Evolutionary conservation across 306 rosid genomes (phyloP).

Genomic region (Begonia masoniana): DNA sequence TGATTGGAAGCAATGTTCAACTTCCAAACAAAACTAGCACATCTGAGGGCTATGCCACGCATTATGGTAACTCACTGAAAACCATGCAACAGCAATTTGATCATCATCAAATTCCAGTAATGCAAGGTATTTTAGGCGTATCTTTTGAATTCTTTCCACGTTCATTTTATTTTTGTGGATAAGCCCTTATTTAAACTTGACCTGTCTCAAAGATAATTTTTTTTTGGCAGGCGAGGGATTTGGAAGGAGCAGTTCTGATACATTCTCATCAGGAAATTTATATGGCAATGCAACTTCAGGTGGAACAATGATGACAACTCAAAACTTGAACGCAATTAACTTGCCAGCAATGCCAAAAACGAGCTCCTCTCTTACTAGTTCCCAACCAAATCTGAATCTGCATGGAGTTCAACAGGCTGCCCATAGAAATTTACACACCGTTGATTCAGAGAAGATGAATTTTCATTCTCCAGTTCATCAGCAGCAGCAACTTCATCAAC

Average conservation of each 20-base stretch:
- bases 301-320: slow-evolving; percentile 67
- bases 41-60: slow-evolving; percentile 49
- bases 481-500: slow-evolving; percentile 50
- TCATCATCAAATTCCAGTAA: slow-evolving; percentile 40
- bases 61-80: slow-evolving; percentile 53
- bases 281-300: slow-evolving; percentile 46
- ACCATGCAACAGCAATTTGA: slow-evolving; percentile 58
- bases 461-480: slow-evolving; percentile 51
- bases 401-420: slow-evolving; percentile 48
- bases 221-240: slow-evolving; percentile 69
- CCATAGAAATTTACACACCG: slow-evolving; percentile 45
- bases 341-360: slow-evolving; percentile 49
- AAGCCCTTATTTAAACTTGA: slow-evolving; percentile 1
- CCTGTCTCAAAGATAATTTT: slow-evolving; percentile 8
- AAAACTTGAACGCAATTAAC: slow-evolving; percentile 46
- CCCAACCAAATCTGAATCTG: slow-evolving; percentile 64
- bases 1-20: slow-evolving; percentile 54
- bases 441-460: slow-evolving; percentile 62
- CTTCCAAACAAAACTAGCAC: slow-evolving; percentile 45
- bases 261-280: slow-evolving; percentile 60
- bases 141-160: slow-evolving; percentile 1
- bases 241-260: slow-evolving; percentile 50
- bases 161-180: not conserved
- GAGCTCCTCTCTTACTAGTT: slow-evolving; percentile 33
- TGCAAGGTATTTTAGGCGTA: slow-evolving; percentile 38